Conservation (phyloP, 164 flowering plant species). For the Liquidambar formosana region DNA sequence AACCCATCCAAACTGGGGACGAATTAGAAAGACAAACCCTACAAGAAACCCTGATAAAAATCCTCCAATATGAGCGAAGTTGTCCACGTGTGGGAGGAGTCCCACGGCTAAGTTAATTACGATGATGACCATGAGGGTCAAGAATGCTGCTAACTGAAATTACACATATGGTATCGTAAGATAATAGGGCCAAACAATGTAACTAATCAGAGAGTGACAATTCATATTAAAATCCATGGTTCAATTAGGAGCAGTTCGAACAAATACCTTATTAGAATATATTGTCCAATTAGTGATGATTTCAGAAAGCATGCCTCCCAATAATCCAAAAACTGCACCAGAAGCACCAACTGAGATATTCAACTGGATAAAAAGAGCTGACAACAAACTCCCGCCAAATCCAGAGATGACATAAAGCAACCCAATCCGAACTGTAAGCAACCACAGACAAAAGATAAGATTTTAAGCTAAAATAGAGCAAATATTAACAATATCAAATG, state of each 20-base stretch:
- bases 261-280: constrained; percentile 56
- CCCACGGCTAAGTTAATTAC: constrained; percentile 81
- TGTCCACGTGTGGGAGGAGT: constrained; percentile 88
- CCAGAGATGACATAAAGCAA: constrained; percentile 63
- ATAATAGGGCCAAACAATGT: background rate
- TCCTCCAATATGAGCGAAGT: constrained; percentile 97
- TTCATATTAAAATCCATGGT: background rate
- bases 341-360: constrained; percentile 76
- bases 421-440: constrained; percentile 55
- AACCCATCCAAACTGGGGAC: constrained; percentile 92
- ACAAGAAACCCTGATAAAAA: constrained; percentile 85
- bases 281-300: constrained; percentile 68
- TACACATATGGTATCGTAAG: background rate
- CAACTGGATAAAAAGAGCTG: constrained; percentile 53
- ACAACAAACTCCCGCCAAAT: constrained; percentile 66
- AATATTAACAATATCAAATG: background rate
- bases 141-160: constrained; percentile 62
- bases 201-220: background rate
- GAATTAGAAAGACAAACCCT: constrained; percentile 88
- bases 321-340: constrained; percentile 74
- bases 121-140: constrained; percentile 69
- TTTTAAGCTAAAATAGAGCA: background rate
- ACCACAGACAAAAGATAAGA: background rate
- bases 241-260: background rate
- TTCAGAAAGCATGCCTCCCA: constrained; percentile 76